A percentile compares a stretch with the other conserved stretches of the same genome.
phyloP scores from a whole-genome alignment of 1,284 basidiomycete genomes.

The Fomitopsis schrenkii region DNA sequence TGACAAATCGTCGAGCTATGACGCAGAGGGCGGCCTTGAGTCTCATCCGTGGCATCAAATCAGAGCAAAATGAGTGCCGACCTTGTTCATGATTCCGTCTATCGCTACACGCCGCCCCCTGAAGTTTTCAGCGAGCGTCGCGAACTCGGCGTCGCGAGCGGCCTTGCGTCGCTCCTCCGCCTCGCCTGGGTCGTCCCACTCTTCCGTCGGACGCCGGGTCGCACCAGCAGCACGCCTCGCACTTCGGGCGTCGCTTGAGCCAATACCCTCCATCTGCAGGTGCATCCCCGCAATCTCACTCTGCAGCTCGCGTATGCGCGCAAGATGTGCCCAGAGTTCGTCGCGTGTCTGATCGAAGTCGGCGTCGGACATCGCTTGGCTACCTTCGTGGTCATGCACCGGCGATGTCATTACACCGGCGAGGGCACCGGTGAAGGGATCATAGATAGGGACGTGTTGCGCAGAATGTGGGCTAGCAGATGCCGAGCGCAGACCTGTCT shows the following conservation, averaged over 20 bases:
- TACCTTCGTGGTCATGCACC: slow-evolving; percentile 17
- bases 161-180: slow-evolving; percentile 31
- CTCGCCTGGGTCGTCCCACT: slow-evolving; percentile 31
- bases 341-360: slow-evolving; percentile 33
- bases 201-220: slow-evolving; percentile 21
- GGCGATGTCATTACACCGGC: slow-evolving; percentile 34
- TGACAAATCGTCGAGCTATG: slow-evolving; percentile 56
- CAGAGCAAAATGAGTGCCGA: slow-evolving; percentile 19
- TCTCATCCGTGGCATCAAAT: not conserved
- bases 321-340: slow-evolving; percentile 64
- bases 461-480: slow-evolving; percentile 14
- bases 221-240: slow-evolving; percentile 18
- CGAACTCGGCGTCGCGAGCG: slow-evolving; percentile 60
- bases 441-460: slow-evolving; percentile 35
- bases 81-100: slow-evolving; percentile 68
- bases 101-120: slow-evolving; percentile 63
- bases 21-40: not conserved
- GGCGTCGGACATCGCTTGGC: slow-evolving; percentile 15
- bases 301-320: slow-evolving; percentile 62
- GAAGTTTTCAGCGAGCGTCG: slow-evolving; percentile 60
- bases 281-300: slow-evolving; percentile 68
- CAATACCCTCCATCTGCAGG: slow-evolving; percentile 66
- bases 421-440: slow-evolving; percentile 47
- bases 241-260: slow-evolving; percentile 24
- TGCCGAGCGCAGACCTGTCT: slow-evolving; percentile 13